Evolutionary conservation across 306 rosid genomes (phyloP), one percentile per base, ranked within the genome.

Genomic region (Pyrus bretschneideri): DNA sequence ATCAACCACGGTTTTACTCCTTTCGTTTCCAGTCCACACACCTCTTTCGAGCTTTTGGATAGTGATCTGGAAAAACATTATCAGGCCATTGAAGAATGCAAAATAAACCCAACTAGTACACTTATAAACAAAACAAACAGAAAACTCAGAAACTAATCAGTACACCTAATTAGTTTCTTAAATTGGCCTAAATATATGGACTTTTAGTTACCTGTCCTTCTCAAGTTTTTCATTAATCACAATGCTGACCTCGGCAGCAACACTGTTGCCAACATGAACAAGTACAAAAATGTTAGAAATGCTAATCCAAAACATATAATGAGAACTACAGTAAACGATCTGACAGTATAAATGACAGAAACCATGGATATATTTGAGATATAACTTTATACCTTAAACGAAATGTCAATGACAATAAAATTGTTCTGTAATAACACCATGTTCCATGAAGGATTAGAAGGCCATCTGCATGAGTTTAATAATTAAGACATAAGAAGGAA

Each of bases 31-130:
- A 72, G 6, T 78, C 80, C 40, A 83, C 91, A 40, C 45, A 95
- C 98, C 96, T 95, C 97, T 89, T 91, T 95, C 22, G 98, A 92
- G 85, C 97, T 90, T 89, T 92, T 95, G 55, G 93, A 92, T 66
- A 95, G 97, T 10, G 92, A 89, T 87, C 88, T 95, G 29, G 96
- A 90, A 74, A 92, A 90, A 82, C 67, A 82, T 86, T 92, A 97
- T 84, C 98, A 92, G 87, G 61, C 45, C 82, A 58, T 62, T 11
- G 45, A 85, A 55, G 12, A 65, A 49, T 17, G 31, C 76, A 72
- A 4, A 44, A 6, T 70, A 61, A 23, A 8, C 64, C 63, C 9
- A 46, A 71, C 70, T 27, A 82, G 80, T 44, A 25, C 33, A 25
- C 67, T 27, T 58, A 7, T 1, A 35, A 35, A 35, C 40, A 6